Evolutionary conservation across 768 basidiomycete species (phyloP), one percentile per base, ranked within the genome.

Genomic region (Naganishia vishniacii): DNA sequence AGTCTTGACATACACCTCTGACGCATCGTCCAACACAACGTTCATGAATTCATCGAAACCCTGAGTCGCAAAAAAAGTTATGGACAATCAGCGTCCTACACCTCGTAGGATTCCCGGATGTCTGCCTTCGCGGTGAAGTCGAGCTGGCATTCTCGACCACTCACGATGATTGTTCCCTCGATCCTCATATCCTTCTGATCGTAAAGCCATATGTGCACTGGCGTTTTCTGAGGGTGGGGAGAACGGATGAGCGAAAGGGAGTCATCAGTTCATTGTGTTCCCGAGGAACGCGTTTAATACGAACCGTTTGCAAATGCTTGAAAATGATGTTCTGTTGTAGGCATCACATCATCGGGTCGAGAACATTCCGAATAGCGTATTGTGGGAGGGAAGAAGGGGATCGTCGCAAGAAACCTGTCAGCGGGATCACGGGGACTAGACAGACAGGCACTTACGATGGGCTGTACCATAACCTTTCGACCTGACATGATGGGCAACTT

Each of bases 11-110:
- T 85, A 94, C 12, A 95, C 86, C 77, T 99, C 94, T 58, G 84
- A 83, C 46, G 93, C 91, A 51, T 95, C 89, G 70, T 99, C 94
- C 25, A 99, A 80, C 37, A 97, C 89, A 31, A 99, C 80, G 75
- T 99, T 99, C 94, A 99, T 99, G 80, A 97, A 99, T 78, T 99
- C 94, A 75, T 99, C 94, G 71, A 99, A 99, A 42, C 94, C 93
- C 94, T 97, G 73, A 31, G 28, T 53, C 5, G n/a, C 25, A 45
- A 31, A 16, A 7, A n/a, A 6, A 47, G 32, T 12, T 8, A 23
- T 5, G 16, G 28, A 48, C 28, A 12, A 46, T 41, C 15, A 13
- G 3, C 8, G 37, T 59, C 26, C 13, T 32, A 5, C 28, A 31
- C 34, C n/a, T n/a, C n/a, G n/a, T n/a, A n/a, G n/a, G n/a, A n/a